Conservation (phyloP, 208 protist genomes). For the Leishmania lainsoni region DNA sequence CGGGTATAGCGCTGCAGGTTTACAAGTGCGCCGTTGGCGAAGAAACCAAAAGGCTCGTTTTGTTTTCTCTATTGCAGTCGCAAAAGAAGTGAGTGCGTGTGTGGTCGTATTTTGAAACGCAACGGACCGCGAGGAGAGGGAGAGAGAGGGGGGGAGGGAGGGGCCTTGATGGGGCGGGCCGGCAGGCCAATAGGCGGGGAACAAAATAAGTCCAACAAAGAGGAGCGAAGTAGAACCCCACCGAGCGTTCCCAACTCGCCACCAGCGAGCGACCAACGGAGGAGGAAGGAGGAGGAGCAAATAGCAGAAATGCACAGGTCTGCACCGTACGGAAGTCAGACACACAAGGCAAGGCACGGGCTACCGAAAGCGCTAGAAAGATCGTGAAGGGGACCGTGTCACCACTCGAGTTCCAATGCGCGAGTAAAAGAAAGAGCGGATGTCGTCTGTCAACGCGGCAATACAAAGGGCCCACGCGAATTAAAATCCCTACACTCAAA, state of each 20-base stretch:
- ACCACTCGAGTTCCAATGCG: neutral
- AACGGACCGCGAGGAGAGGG: neutral
- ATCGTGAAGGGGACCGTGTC: no score
- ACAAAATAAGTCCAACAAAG: slow-evolving; percentile 6
- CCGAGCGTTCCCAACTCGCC: neutral
- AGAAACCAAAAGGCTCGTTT: neutral
- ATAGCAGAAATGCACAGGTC: neutral
- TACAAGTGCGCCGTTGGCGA: neutral
- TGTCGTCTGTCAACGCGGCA: neutral
- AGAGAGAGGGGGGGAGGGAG: neutral
- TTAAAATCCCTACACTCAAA: neutral
- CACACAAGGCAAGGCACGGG: no score
- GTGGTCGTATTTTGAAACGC: neutral
- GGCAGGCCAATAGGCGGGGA: neutral
- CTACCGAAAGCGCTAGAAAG: neutral
- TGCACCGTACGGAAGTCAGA: neutral
- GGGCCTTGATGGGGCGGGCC: no score
- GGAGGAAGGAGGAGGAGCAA: neutral
- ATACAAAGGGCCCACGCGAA: no score
- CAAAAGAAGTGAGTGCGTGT: neutral
- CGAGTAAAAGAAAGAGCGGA: neutral
- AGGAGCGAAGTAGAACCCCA: neutral
- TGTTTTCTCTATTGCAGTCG: neutral
- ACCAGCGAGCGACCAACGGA: neutral
- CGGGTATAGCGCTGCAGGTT: neutral